Evolutionary conservation across 140 eudicot genomes (phyloP).

Genomic region (Cichorium intybus): DNA sequence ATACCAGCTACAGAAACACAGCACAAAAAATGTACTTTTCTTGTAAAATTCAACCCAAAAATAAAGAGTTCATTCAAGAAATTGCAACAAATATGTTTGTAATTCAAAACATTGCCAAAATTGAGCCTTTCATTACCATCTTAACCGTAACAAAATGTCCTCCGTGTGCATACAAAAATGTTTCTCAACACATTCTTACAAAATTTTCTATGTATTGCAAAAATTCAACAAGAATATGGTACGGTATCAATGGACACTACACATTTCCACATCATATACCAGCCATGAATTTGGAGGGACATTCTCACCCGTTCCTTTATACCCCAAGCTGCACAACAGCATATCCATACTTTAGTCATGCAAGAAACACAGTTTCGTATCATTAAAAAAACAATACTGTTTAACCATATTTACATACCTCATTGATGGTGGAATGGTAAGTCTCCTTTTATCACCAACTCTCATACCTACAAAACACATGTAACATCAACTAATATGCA

Average conservation of each 20-base stretch:
- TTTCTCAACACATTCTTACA: neutral
- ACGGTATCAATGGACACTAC: constrained; percentile 35
- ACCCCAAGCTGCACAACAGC: constrained; percentile 43
- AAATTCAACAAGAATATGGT: neutral
- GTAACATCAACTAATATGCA: neutral
- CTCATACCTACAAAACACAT: constrained; percentile 43
- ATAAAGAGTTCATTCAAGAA: too few relatives aligned
- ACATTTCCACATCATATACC: constrained; percentile 67
- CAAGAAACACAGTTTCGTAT: neutral
- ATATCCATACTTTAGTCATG: neutral
- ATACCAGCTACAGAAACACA: neutral
- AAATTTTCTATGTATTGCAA: neutral
- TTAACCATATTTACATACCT: constrained; percentile 36
- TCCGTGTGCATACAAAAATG: neutral
- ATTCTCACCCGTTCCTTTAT: constrained; percentile 48
- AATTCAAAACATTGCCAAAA: neutral
- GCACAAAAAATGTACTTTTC: neutral
- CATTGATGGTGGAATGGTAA: constrained; percentile 69
- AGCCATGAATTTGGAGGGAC: constrained; percentile 89
- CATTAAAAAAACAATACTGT: neutral
- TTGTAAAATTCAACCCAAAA: too few relatives aligned
- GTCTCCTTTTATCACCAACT: constrained; percentile 67
- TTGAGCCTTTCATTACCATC: neutral
- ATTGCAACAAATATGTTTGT: neutral
- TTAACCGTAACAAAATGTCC: neutral